These are phyloP conservation scores for Choiromyces venosus DNA, from an alignment of 495 filamentous ascomycete genomes.

Conservation along the genomic window DNA sequence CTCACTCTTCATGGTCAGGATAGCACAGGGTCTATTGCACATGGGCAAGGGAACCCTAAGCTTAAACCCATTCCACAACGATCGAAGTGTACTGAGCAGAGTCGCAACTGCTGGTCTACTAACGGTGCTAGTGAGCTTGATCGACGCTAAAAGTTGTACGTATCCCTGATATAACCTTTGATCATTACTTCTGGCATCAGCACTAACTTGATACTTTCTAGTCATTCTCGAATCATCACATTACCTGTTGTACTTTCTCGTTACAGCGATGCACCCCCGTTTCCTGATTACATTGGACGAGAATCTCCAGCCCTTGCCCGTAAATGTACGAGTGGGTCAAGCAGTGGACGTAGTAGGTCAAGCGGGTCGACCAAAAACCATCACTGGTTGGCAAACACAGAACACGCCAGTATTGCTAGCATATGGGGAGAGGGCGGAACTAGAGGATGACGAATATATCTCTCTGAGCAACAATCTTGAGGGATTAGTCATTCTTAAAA, in stretches of 20 bases:
- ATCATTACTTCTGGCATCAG: background rate
- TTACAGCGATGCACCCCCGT: constrained; percentile 93
- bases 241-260: constrained; percentile 95
- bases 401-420: constrained; percentile 91
- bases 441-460: constrained; percentile 97
- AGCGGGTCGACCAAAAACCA: constrained; percentile 94
- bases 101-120: constrained; percentile 87
- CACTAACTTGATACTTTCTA: constrained; percentile 11
- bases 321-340: constrained; percentile 95
- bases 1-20: constrained; percentile 96
- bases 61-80: constrained; percentile 95
- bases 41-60: constrained; percentile 99
- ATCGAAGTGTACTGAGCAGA: constrained; percentile 87
- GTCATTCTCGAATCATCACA: constrained; percentile 81
- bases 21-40: constrained; percentile 93
- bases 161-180: background rate
- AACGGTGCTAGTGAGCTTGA: constrained; percentile 81
- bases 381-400: constrained; percentile 99
- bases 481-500: constrained; percentile 90
- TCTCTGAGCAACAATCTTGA: constrained; percentile 84
- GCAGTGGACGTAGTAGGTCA: constrained; percentile 97
- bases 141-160: constrained; percentile 79
- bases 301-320: constrained; percentile 83
- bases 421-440: constrained; percentile 88
- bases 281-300: constrained; percentile 96